Conservation (phyloP, 768 basidiomycete species). For the Pilatotrama ljubarskyi region DNA sequence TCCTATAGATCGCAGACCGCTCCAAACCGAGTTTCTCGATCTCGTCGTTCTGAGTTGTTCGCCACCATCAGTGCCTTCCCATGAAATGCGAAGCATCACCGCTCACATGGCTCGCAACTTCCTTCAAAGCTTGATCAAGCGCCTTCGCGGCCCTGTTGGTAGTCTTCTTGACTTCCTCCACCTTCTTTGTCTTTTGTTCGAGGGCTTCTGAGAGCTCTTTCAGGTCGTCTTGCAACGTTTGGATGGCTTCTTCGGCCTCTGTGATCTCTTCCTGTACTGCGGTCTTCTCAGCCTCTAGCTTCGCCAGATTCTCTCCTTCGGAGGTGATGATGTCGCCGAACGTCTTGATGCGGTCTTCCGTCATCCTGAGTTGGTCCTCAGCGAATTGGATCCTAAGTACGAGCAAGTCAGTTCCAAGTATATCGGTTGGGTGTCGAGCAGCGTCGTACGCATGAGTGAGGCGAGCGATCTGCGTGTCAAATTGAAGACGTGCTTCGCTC, state of each 20-base stretch:
- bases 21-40: slow-evolving; percentile 88
- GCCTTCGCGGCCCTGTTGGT: slow-evolving; percentile 69
- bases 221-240: slow-evolving; percentile 60
- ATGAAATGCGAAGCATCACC: background rate
- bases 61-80: background rate
- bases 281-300: slow-evolving; percentile 54
- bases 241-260: slow-evolving; percentile 54
- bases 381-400: slow-evolving; percentile 76
- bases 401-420: background rate
- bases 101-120: slow-evolving; percentile 77
- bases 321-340: slow-evolving; percentile 52
- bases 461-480: slow-evolving; percentile 83
- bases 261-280: slow-evolving; percentile 60
- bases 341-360: slow-evolving; percentile 59
- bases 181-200: slow-evolving; percentile 70
- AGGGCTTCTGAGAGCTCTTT: slow-evolving; percentile 58
- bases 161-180: slow-evolving; percentile 76
- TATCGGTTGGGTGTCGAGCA: background rate
- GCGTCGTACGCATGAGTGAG: slow-evolving; percentile 76
- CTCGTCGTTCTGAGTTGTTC: slow-evolving; percentile 66
- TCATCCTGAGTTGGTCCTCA: slow-evolving; percentile 65
- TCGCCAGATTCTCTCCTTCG: slow-evolving; percentile 55
- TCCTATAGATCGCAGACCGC: slow-evolving; percentile 83
- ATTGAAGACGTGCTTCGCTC: slow-evolving; percentile 78
- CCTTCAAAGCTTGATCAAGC: slow-evolving; percentile 87